A percentile compares a stretch with the other conserved stretches of the same genome.
Conservation (phyloP, 2,329 filamentous ascomycete genomes). For the Curvularia eragrostidis region DNA sequence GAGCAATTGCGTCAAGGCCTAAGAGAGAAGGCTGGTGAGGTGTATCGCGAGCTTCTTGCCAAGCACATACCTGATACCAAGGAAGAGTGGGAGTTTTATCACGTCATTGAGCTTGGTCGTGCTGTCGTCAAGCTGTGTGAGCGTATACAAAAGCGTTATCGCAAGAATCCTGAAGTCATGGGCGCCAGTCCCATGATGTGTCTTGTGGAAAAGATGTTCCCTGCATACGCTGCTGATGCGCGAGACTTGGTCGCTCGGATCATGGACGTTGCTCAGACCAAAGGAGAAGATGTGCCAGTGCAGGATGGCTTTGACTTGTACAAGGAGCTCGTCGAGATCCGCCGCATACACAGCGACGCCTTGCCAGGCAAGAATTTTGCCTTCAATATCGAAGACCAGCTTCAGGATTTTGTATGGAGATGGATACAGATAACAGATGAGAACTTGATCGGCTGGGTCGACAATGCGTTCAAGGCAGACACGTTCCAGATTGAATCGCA, state of each 20-base stretch:
- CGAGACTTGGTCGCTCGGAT: constrained; percentile 84
- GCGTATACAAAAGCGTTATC: constrained; percentile 90
- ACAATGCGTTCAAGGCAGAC: constrained; percentile 90
- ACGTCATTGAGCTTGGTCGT: constrained; percentile 88
- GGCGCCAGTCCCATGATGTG: constrained; percentile 73
- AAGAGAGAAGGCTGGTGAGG: constrained; percentile 74
- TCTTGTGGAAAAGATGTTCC: constrained; percentile 82
- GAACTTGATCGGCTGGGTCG: constrained; percentile 82
- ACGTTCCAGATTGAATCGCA: constrained; percentile 77
- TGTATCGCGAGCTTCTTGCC: constrained; percentile 80
- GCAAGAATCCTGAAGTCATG: constrained; percentile 85
- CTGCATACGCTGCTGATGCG: constrained; percentile 88
- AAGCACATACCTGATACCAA: constrained; percentile 80
- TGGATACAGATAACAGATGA: constrained; percentile 86
- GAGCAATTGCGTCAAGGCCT: constrained; percentile 76
- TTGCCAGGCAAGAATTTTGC: constrained; percentile 76
- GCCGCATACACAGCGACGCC: constrained; percentile 77
- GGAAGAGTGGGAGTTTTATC: constrained; percentile 86
- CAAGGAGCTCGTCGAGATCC: constrained; percentile 83
- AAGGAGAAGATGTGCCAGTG: constrained; percentile 77
- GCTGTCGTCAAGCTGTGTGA: constrained; percentile 84
- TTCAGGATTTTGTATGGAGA: constrained; percentile 94
- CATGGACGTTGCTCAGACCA: constrained; percentile 72
- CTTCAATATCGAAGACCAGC: constrained; percentile 83
- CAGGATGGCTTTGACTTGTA: constrained; percentile 96